These are phyloP conservation scores for Sherardia arvensis DNA, from an alignment of 257 asterid species.

Conservation along the genomic window DNA sequence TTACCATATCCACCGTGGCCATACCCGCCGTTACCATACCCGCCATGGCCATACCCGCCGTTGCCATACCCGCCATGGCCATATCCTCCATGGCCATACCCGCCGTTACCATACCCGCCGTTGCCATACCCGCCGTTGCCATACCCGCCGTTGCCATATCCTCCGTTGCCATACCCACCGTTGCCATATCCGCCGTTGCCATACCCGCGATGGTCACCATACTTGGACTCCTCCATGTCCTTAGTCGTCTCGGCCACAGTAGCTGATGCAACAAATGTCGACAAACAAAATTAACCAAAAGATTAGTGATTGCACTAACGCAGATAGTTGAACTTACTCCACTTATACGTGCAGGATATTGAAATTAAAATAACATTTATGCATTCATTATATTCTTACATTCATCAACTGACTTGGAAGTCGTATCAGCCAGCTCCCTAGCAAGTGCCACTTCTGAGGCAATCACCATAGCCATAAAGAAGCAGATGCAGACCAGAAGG, in stretches of 20 bases:
- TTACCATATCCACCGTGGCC: not conserved
- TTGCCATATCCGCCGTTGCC: not conserved
- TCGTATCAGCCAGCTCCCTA: not conserved
- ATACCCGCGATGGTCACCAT: not conserved
- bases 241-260: not conserved
- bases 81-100: not conserved
- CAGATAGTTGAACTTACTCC: no score
- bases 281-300: no score
- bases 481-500: not conserved
- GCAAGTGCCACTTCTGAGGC: not conserved
- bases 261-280: not conserved
- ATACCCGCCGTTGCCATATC: not conserved
- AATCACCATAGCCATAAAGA: not conserved
- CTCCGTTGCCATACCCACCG: no score
- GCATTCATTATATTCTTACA: not conserved
- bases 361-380: no score
- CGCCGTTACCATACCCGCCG: not conserved
- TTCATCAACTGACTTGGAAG: not conserved
- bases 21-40: not conserved
- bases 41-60: not conserved
- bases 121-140: not conserved
- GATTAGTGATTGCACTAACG: no score
- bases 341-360: no score
- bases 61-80: no score
- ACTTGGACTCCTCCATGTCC: not conserved